Evolutionary conservation across 148 eudicot genomes (phyloP).

Genomic region (Chenopodium berlandieri): DNA sequence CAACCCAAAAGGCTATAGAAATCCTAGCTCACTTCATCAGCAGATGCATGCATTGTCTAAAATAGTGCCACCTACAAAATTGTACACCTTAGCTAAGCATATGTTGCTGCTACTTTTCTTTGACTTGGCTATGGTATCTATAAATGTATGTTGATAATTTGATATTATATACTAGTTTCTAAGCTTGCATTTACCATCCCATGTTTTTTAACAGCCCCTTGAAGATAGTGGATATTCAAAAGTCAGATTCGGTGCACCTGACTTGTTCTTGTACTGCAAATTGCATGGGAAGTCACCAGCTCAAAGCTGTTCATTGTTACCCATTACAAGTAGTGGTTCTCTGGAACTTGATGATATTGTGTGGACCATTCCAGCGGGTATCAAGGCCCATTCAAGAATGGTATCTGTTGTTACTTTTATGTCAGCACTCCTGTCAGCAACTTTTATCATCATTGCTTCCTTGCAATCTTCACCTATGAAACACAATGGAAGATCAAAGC

Average conservation of each 20-base stretch:
- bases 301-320: constrained; percentile 37
- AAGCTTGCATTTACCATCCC: neutral
- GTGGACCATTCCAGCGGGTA: constrained; percentile 80
- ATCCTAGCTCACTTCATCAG: neutral
- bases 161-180: neutral
- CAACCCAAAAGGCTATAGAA: neutral
- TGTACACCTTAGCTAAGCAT: neutral
- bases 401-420: constrained; percentile 70
- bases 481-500: constrained; percentile 20
- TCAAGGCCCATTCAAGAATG: constrained; percentile 46
- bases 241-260: constrained; percentile 61
- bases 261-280: constrained; percentile 50
- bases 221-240: constrained; percentile 54
- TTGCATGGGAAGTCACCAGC: constrained; percentile 18
- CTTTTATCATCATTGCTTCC: constrained; percentile 49
- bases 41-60: neutral
- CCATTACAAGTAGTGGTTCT: constrained; percentile 17
- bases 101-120: neutral
- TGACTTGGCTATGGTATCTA: neutral
- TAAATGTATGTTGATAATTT: neutral
- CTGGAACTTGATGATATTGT: constrained; percentile 22
- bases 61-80: neutral
- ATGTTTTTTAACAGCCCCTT: constrained; percentile 45
- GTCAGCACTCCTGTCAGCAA: constrained; percentile 52
- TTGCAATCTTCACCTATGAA: constrained; percentile 32